Evolutionary conservation across 164 flowering plant genomes (phyloP).

Genomic region (Chimonanthus praecox): DNA sequence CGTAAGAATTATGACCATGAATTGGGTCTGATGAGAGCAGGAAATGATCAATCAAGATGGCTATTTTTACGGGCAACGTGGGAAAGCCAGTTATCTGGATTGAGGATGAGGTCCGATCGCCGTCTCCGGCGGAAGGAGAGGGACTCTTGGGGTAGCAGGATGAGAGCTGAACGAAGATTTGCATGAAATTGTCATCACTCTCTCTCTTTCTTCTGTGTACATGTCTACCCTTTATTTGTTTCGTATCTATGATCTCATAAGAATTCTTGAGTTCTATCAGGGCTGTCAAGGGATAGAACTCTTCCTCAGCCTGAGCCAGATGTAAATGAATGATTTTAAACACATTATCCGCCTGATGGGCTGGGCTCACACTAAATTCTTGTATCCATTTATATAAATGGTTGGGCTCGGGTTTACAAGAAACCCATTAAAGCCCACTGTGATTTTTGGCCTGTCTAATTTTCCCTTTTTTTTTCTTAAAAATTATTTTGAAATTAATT

Average conservation of each 20-base stretch:
- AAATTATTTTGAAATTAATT: too few species aligned
- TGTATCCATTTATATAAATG: too few species aligned
- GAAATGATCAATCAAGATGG: background rate
- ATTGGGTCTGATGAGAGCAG: conserved; percentile 2
- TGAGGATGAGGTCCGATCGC: conserved; percentile 12
- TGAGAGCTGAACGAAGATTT: background rate
- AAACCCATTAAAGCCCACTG: too few species aligned
- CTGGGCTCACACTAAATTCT: too few species aligned
- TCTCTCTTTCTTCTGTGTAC: background rate
- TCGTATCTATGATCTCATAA: background rate
- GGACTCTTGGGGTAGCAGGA: background rate
- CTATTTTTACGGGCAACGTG: conserved; percentile 13
- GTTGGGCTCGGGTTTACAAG: too few species aligned
- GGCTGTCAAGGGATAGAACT: background rate
- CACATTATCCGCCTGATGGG: too few species aligned
- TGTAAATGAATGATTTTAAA: too few species aligned
- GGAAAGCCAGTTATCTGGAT: conserved; percentile 18
- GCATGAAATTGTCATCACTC: background rate
- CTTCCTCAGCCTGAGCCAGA: too few species aligned
- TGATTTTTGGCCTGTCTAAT: too few species aligned
- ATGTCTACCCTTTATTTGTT: background rate
- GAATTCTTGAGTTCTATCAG: background rate
- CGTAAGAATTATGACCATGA: conserved; percentile 23
- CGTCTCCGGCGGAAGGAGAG: conserved; percentile 5
- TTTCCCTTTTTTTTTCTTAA: too few species aligned